A percentile compares a stretch with the other conserved stretches of the same genome.
Conservation (phyloP, 768 basidiomycete species). For the Boletus tylopilopsis region DNA sequence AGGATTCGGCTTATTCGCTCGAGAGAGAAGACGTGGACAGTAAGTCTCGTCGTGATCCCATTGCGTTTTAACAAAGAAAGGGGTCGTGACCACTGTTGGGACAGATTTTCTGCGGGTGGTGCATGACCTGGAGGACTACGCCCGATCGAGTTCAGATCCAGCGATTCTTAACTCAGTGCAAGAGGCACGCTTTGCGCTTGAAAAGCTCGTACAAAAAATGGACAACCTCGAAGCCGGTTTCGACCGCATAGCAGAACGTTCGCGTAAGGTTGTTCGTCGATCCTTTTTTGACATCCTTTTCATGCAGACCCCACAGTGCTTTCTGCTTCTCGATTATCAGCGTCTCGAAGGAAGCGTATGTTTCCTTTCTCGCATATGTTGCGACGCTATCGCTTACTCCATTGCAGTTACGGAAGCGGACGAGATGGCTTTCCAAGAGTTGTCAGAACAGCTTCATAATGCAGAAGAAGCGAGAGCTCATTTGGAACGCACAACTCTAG, state of each 20-base stretch:
- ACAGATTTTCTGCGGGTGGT: conserved; percentile 59
- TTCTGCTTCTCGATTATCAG: conserved; percentile 66
- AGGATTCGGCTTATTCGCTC: conserved; percentile 61
- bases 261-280: conserved; percentile 48
- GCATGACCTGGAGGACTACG: conserved; percentile 61
- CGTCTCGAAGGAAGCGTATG: conserved; percentile 71
- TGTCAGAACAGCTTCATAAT: conserved; percentile 62
- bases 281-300: background rate
- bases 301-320: conserved; percentile 49
- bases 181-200: conserved; percentile 58
- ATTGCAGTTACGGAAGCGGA: conserved; percentile 65
- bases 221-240: conserved; percentile 77
- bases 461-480: conserved; percentile 53
- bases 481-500: conserved; percentile 55
- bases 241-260: conserved; percentile 82
- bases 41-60: conserved; percentile 45
- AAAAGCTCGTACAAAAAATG: conserved; percentile 72
- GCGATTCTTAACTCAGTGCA: conserved; percentile 52
- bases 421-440: conserved; percentile 69
- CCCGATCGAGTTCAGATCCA: conserved; percentile 42
- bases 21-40: conserved; percentile 71
- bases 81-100: conserved; percentile 8
- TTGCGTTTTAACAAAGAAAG: background rate
- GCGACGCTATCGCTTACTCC: conserved; percentile 6
- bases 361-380: conserved; percentile 13